A percentile compares a stretch with the other conserved stretches of the same genome.
Evolutionary conservation across 139 green algal species (phyloP).

Genomic region (Mesotaenium endlicherianum): DNA sequence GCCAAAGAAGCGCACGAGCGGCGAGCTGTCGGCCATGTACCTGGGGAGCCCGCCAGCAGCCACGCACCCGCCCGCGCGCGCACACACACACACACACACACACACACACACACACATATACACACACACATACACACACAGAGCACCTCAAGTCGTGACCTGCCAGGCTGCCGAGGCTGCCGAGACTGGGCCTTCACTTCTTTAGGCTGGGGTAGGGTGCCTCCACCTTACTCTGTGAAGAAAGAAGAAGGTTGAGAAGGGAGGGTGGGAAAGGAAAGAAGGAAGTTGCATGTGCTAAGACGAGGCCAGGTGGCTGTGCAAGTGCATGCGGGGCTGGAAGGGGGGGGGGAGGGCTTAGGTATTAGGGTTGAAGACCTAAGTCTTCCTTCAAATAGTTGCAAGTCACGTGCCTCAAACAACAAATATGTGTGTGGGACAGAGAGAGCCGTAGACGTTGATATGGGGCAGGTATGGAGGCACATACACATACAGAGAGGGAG

Average conservation of each 20-base stretch:
- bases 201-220: not conserved
- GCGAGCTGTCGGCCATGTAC: conserved; percentile 23
- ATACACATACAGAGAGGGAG: too few relatives aligned
- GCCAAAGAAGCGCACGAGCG: conserved; percentile 23
- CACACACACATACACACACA: not conserved
- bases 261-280: too few relatives aligned
- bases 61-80: not conserved
- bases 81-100: not conserved
- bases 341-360: too few relatives aligned
- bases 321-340: too few relatives aligned
- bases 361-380: too few relatives aligned
- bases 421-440: too few relatives aligned
- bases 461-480: too few relatives aligned
- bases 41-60: not conserved
- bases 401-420: too few relatives aligned
- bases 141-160: not conserved
- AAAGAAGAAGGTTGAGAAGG: not conserved
- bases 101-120: not conserved
- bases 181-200: not conserved
- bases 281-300: too few relatives aligned
- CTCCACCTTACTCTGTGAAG: not conserved
- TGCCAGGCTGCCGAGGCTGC: not conserved
- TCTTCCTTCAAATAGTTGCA: too few relatives aligned
- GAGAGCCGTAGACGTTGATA: too few relatives aligned
- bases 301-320: too few relatives aligned